phyloP scores from a whole-genome alignment of 83 land plant genomes.

The Diphasiastrum complanatum region DNA sequence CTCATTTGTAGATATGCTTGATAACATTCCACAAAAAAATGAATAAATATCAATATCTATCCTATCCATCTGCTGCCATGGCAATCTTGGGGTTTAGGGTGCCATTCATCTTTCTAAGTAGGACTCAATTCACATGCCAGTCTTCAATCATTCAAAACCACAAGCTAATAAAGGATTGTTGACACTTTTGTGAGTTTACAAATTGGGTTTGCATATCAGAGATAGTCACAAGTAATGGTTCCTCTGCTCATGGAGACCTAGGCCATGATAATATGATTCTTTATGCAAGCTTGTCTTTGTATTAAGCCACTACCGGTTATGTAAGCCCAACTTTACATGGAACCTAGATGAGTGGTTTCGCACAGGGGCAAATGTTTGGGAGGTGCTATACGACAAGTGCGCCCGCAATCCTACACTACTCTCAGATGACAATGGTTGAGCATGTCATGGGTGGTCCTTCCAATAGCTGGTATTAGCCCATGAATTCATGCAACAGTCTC shows the following conservation, averaged over 20 bases:
- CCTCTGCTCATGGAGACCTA: neutral
- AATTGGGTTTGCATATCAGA: neutral
- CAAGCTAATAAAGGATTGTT: constrained; percentile 22
- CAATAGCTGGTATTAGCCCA: neutral
- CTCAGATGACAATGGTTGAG: neutral
- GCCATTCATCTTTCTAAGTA: constrained; percentile 36
- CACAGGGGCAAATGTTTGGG: constrained; percentile 49
- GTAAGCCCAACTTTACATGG: neutral
- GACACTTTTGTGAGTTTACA: neutral
- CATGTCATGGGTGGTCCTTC: neutral
- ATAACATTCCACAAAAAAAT: constrained; percentile 3
- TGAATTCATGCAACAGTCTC: constrained; percentile 5
- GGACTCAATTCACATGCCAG: constrained; percentile 51
- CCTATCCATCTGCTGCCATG: constrained; percentile 4
- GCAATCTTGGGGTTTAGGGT: constrained; percentile 56
- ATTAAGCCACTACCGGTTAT: neutral
- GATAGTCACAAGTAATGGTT: neutral
- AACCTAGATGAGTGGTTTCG: constrained; percentile 11
- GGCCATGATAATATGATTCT: constrained; percentile 1
- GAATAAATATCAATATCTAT: neutral
- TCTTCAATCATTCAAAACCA: constrained; percentile 56
- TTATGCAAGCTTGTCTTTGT: neutral
- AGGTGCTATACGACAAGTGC: constrained; percentile 3
- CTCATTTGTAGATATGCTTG: constrained; percentile 1
- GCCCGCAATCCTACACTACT: neutral